phyloP scores from a whole-genome alignment of 139 green algal genomes.

The Closterium sp. region DNA sequence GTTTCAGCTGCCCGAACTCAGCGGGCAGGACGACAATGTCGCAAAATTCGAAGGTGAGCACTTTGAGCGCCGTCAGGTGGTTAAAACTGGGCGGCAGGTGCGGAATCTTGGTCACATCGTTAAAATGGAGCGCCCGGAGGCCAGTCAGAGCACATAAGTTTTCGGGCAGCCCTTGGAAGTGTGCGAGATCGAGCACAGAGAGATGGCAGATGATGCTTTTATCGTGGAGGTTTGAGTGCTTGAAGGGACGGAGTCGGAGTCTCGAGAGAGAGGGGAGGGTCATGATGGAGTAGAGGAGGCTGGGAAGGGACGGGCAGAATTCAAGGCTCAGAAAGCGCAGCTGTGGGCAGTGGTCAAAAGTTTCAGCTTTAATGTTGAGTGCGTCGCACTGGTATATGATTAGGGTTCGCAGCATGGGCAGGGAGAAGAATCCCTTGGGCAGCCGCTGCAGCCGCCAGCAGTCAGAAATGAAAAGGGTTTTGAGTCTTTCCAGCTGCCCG shows the following conservation, averaged over 20 bases:
- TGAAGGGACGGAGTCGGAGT: neutral
- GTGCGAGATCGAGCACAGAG: neutral
- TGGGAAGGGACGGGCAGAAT: neutral
- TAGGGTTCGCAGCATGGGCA: neutral
- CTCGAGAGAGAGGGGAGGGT: neutral
- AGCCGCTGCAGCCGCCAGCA: neutral
- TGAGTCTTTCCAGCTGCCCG: neutral
- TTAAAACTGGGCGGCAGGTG: neutral
- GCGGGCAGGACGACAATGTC: neutral
- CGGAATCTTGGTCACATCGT: neutral
- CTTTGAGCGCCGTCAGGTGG: neutral
- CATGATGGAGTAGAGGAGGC: neutral
- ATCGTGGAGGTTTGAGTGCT: neutral
- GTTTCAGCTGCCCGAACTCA: neutral
- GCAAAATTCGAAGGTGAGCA: neutral
- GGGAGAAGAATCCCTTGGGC: neutral
- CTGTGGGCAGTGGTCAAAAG: neutral
- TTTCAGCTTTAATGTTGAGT: neutral
- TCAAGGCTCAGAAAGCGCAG: neutral
- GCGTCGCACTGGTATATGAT: neutral
- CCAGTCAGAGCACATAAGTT: neutral
- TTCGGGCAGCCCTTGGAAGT: neutral
- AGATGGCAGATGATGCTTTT: neutral
- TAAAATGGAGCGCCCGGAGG: neutral
- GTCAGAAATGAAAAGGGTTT: neutral